Conservation (phyloP, 2,329 filamentous ascomycete species). For the Pyrenophora seminiperda region DNA sequence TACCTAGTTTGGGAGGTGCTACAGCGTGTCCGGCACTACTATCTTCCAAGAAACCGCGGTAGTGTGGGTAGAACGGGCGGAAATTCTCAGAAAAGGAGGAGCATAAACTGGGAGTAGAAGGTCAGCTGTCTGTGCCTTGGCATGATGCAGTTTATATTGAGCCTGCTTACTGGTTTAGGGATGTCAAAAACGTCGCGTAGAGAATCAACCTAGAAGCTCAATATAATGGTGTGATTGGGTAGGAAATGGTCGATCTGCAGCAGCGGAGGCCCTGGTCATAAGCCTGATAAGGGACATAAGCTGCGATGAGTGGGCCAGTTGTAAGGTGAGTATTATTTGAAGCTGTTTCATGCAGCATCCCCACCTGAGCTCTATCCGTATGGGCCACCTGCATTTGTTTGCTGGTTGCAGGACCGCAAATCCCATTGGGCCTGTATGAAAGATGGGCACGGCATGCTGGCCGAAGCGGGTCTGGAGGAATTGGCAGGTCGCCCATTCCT, state of each 20-base stretch:
- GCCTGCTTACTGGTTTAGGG: slow-evolving; percentile 41
- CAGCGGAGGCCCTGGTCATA: slow-evolving; percentile 19
- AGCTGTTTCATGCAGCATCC: slow-evolving; percentile 14
- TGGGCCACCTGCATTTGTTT: slow-evolving; percentile 2
- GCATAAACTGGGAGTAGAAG: slow-evolving; percentile 20
- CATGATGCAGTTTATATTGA: slow-evolving; percentile 38
- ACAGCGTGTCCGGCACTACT: slow-evolving; percentile 33
- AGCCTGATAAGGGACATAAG: slow-evolving; percentile 15
- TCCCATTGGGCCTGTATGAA: slow-evolving; percentile 19
- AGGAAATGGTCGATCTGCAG: slow-evolving; percentile 26
- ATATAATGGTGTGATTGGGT: slow-evolving; percentile 21
- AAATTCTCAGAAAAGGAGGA: slow-evolving; percentile 25
- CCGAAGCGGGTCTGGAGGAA: slow-evolving; percentile 18
- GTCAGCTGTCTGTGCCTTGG: slow-evolving; percentile 33
- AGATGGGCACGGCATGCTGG: slow-evolving; percentile 20
- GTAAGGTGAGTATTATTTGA: slow-evolving; percentile 19
- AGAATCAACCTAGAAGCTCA: slow-evolving; percentile 22
- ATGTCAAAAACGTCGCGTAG: slow-evolving; percentile 29
- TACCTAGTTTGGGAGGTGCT: slow-evolving; percentile 40
- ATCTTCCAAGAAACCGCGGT: slow-evolving; percentile 30
- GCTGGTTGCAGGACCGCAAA: slow-evolving; percentile 9
- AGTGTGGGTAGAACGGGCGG: slow-evolving; percentile 28
- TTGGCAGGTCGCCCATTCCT: slow-evolving; percentile 18
- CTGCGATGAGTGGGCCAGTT: slow-evolving; percentile 18
- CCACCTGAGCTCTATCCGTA: slow-evolving; percentile 8